Evolutionary conservation across 23 red algal genomes (phyloP), one percentile per base, ranked within the genome.

Genomic region (Gracilaria caudata): DNA sequence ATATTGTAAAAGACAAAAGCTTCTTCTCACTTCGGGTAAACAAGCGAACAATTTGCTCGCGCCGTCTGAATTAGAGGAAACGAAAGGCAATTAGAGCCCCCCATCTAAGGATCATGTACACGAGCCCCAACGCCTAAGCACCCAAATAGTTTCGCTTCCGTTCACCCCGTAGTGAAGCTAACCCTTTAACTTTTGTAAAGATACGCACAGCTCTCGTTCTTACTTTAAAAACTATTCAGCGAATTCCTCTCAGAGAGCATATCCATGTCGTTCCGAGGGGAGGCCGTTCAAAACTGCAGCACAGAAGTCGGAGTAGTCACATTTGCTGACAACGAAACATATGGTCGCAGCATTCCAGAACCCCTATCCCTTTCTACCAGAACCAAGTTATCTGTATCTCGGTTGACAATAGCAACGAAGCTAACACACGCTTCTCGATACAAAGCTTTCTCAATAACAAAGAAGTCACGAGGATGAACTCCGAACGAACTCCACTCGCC

Each of bases 391-490:
- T 77, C 58, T 12, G 85, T 51, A 38, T 89, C 85, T 44, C 85
- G 70, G 51, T 89, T 79, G 49, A 72, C 85, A 40, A 89, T 66
- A 3, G 85, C 85, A 26, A 89, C 24, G 51, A 64, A 78, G n/a
- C 36, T 66, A 4, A 51, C 43, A 65, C 72, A 89, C 32, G 23
- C 29, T 1, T 54, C 30, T 29, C 40, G 46, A 77, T 66, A 41
- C 20, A 37, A 32, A 24, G 49, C 74, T 7, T 20, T 59, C 28
- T 89, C 85, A 54, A 89, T 44, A 7, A 89, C 44, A 66, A 41
- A 66, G 28, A 89, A 78, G 43, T 89, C 85, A 26, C 85, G 68
- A 6, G 85, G 51, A 59, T 89, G 85, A 55, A 46, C 49, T 21
- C 85, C 71, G 6, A 53, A 51, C 25, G 68, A 63, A 46, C 54